These are phyloP conservation scores for Exophiala aquamarina DNA, from an alignment of 2,329 filamentous ascomycete species.

Conservation along the genomic window DNA sequence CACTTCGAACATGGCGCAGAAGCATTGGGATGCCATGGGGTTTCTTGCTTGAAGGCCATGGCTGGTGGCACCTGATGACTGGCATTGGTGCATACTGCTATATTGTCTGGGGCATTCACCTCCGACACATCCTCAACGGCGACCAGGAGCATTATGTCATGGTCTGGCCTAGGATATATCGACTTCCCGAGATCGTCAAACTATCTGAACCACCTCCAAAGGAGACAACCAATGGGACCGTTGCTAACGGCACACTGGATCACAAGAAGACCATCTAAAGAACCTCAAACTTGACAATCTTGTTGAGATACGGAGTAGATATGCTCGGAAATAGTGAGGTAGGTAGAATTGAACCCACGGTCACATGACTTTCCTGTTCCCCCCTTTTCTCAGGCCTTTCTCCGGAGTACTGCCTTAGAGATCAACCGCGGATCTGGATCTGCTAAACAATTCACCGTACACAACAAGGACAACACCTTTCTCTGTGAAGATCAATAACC, in stretches of 20 bases:
- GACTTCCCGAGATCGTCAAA: conserved; percentile 53
- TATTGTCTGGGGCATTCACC: conserved; percentile 80
- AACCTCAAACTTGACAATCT: not conserved
- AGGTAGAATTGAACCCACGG: too few relatives aligned
- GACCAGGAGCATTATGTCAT: conserved; percentile 70
- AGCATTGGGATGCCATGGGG: conserved; percentile 76
- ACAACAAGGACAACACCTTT: too few relatives aligned
- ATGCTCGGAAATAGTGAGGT: too few relatives aligned
- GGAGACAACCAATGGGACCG: not conserved
- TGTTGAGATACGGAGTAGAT: not conserved
- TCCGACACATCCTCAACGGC: conserved; percentile 73
- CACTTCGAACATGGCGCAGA: conserved; percentile 64
- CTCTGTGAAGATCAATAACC: too few relatives aligned
- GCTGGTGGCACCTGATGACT: conserved; percentile 80
- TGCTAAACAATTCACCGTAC: too few relatives aligned
- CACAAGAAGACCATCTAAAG: conserved; percentile 1
- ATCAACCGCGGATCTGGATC: too few relatives aligned
- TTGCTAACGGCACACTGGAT: conserved; percentile 1
- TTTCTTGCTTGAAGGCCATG: conserved; percentile 70
- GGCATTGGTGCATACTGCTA: conserved; percentile 81
- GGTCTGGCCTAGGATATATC: conserved; percentile 65
- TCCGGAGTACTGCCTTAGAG: too few relatives aligned
- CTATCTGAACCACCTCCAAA: conserved; percentile 17
- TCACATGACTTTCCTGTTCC: too few relatives aligned
- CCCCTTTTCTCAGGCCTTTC: too few relatives aligned